phyloP scores from a whole-genome alignment of 148 eudicot genomes.

The Silene conica region DNA sequence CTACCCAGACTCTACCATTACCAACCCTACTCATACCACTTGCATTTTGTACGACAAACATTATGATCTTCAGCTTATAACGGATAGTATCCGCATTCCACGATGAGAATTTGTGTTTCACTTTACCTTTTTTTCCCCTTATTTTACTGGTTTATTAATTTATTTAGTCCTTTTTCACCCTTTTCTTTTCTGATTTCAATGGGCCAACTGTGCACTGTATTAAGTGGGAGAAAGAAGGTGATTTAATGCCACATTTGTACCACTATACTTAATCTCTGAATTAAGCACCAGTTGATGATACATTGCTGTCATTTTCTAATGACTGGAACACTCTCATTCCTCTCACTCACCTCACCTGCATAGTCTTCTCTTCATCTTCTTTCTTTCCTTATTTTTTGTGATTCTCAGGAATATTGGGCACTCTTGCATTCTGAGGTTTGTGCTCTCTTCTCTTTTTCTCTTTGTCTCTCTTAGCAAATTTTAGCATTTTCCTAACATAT shows the following conservation, averaged over 20 bases:
- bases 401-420: background rate
- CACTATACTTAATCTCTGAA: background rate
- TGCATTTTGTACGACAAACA: no score
- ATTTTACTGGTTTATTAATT: background rate
- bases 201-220: background rate
- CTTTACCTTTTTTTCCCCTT: background rate
- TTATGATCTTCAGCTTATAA: no score
- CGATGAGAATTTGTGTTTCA: no score
- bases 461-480: no score
- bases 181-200: background rate
- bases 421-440: background rate
- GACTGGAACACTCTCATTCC: no score
- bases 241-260: slow-evolving; percentile 3
- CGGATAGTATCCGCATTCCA: no score
- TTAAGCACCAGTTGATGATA: background rate
- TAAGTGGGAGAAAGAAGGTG: background rate
- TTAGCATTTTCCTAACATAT: background rate
- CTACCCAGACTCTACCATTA: no score
- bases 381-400: no score
- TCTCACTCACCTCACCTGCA: background rate
- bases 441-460: background rate
- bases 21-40: no score
- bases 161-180: background rate
- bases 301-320: background rate
- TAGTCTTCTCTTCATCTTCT: background rate